A percentile compares a stretch with the other conserved stretches of the same genome.
These are phyloP conservation scores for Lodderomyces jiufengensis DNA, from an alignment of 1,139 yeast species.

Conservation along the genomic window DNA sequence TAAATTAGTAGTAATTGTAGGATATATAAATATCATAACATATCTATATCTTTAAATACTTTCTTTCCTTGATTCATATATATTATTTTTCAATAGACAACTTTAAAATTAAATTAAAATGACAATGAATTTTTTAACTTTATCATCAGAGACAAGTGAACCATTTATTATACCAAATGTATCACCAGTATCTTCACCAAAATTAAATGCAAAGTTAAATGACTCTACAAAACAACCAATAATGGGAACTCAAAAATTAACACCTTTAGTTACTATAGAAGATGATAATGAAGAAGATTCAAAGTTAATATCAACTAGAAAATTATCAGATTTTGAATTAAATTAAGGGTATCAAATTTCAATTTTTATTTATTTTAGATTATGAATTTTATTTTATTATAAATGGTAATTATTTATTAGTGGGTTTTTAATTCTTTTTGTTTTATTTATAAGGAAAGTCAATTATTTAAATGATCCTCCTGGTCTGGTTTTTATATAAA, in stretches of 20 bases:
- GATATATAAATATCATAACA: constrained; percentile 1
- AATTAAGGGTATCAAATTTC: constrained; percentile 6
- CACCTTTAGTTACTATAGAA: constrained; percentile 9
- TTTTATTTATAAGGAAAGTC: no score
- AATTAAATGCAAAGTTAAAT: constrained; percentile 21
- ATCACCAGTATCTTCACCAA: constrained; percentile 53
- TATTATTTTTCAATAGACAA: not conserved
- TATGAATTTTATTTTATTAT: no score
- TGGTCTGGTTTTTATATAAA: no score
- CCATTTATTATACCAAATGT: constrained; percentile 65
- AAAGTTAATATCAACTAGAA: constrained; percentile 9
- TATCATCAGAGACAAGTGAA: constrained; percentile 53
- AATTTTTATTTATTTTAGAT: no score
- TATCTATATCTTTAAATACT: not conserved
- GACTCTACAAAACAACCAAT: no score
- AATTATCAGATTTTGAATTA: constrained; percentile 8
- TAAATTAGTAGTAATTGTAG: no score
- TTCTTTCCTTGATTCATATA: not conserved
- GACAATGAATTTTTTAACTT: constrained; percentile 22
- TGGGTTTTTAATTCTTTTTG: no score
- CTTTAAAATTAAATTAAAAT: not conserved
- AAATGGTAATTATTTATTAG: no score
- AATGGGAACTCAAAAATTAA: constrained; percentile 9
- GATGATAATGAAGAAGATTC: constrained; percentile 6
- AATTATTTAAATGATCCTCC: no score